A percentile compares a stretch with the other conserved stretches of the same genome.
phyloP scores from a whole-genome alignment of 148 eudicot species.

The Chenopodium album region DNA sequence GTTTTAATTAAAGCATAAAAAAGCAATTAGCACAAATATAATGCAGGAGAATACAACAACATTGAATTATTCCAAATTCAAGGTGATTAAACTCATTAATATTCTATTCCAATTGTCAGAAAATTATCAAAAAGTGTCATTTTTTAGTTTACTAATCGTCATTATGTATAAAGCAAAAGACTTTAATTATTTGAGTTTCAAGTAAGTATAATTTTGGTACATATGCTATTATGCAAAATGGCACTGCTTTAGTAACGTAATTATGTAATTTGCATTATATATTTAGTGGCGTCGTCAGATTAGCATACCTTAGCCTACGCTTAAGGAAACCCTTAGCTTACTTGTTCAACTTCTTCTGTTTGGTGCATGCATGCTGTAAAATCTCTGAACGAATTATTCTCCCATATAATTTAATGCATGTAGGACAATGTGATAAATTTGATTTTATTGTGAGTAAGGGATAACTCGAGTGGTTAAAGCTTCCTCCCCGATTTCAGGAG shows the following conservation, averaged over 20 bases:
- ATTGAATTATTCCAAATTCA: not conserved
- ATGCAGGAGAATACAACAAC: not conserved
- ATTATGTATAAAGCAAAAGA: conserved; percentile 4
- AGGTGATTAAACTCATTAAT: not conserved
- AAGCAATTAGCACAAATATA: not conserved
- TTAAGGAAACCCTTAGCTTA: not conserved
- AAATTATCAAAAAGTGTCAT: not conserved
- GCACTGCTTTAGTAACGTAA: not conserved
- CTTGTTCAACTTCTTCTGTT: not conserved
- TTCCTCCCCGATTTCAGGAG: no score
- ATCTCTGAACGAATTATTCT: not conserved
- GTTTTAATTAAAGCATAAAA: not conserved
- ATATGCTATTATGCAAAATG: not conserved
- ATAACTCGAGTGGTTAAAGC: no score
- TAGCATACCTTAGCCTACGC: not conserved
- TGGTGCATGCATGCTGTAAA: not conserved
- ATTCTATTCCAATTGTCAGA: not conserved
- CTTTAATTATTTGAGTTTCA: not conserved
- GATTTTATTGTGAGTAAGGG: no score
- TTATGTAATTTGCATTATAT: no score
- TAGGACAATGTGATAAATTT: no score
- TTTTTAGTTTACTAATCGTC: not conserved
- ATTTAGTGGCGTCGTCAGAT: not conserved
- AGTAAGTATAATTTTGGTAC: not conserved
- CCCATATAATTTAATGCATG: no score